Conservation (phyloP, 805 yeast species). For the Suhomyces faveliae region DNA sequence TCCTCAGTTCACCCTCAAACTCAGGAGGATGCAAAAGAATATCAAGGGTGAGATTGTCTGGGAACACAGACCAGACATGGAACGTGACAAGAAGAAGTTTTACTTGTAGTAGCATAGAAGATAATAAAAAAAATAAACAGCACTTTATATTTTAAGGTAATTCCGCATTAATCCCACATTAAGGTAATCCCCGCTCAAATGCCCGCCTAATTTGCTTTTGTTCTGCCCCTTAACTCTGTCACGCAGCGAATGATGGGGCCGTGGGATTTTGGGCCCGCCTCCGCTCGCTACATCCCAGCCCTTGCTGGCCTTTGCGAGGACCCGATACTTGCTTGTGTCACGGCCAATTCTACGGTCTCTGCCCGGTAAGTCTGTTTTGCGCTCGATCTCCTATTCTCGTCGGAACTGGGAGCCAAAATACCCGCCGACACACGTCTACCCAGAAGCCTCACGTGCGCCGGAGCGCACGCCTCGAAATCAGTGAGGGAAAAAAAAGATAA, state of each 20-base stretch:
- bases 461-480: not conserved
- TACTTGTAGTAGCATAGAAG: slow-evolving; percentile 48
- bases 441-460: slow-evolving; percentile 1
- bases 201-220: no score
- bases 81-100: slow-evolving; percentile 90
- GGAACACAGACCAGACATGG: slow-evolving; percentile 97
- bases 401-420: not conserved
- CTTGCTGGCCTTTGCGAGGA: no score
- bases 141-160: no score
- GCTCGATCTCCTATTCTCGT: not conserved
- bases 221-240: no score
- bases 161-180: no score
- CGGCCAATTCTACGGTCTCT: no score
- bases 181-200: no score
- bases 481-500: slow-evolving; percentile 9
- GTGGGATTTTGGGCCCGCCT: no score
- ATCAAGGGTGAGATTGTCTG: slow-evolving; percentile 89
- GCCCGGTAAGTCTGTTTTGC: not conserved
- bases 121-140: no score
- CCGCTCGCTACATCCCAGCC: no score
- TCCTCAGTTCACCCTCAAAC: slow-evolving; percentile 89
- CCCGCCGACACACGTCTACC: not conserved
- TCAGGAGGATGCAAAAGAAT: slow-evolving; percentile 89
- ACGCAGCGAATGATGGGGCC: no score
- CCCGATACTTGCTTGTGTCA: no score